These are phyloP conservation scores for Rhizoclosmatium hyalinum DNA, from an alignment of 371 early-diverging fungal genomes.

Conservation along the genomic window DNA sequence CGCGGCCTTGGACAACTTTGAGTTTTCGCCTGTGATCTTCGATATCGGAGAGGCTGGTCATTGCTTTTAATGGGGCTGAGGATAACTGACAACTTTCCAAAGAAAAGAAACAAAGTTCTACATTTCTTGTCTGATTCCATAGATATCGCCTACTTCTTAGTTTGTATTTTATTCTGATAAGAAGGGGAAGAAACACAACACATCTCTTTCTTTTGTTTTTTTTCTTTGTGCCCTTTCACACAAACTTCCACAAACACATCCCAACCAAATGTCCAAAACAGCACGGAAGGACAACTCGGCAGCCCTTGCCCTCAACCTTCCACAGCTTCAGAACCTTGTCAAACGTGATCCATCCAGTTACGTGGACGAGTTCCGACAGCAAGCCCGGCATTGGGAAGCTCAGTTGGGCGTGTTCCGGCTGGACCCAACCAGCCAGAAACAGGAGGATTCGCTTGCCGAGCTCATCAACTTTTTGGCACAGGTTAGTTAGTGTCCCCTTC, in stretches of 20 bases:
- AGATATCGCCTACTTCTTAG: no score
- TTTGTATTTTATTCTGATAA: no score
- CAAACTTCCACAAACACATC: neutral
- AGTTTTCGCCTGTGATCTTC: constrained; percentile 7
- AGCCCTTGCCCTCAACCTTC: constrained; percentile 72
- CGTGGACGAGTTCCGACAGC: constrained; percentile 91
- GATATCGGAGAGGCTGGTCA: neutral
- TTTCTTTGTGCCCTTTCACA: neutral
- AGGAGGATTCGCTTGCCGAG: constrained; percentile 84
- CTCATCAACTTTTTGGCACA: constrained; percentile 88
- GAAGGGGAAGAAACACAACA: no score
- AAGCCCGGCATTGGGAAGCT: constrained; percentile 90
- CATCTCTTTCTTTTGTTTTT: constrained; percentile 1
- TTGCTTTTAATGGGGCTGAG: neutral
- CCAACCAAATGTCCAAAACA: neutral
- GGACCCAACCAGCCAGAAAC: constrained; percentile 66
- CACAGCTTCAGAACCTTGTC: constrained; percentile 96
- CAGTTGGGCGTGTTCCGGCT: constrained; percentile 76
- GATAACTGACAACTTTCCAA: no score
- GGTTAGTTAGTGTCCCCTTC: constrained; percentile 44
- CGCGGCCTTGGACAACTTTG: constrained; percentile 1
- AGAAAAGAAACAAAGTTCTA: no score
- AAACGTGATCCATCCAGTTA: constrained; percentile 93
- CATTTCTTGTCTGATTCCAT: no score
- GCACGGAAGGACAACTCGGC: constrained; percentile 19